phyloP scores from a whole-genome alignment of 371 early-diverging fungal species.

The Agmasoma carcini region DNA sequence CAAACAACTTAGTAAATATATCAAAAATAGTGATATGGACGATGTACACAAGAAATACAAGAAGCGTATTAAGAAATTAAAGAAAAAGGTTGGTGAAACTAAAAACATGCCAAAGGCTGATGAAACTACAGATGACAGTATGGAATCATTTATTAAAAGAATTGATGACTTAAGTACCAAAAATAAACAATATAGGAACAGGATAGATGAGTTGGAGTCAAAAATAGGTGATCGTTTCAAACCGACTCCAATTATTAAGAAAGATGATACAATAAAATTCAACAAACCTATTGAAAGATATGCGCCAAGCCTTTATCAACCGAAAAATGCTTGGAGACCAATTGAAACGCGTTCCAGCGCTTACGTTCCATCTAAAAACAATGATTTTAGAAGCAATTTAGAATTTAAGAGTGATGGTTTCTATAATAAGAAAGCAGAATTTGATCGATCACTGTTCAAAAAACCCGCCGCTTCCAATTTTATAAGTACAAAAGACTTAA shows the following conservation, averaged over 20 bases:
- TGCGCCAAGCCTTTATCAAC: too few relatives aligned
- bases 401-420: too few relatives aligned
- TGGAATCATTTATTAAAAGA: slow-evolving; percentile 13
- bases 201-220: slow-evolving; percentile 11
- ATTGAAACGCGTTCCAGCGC: too few relatives aligned
- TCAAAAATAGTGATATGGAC: slow-evolving; percentile 12
- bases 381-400: too few relatives aligned
- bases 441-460: too few relatives aligned
- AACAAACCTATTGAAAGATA: too few relatives aligned
- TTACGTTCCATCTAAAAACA: too few relatives aligned
- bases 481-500: too few relatives aligned
- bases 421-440: too few relatives aligned
- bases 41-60: not conserved
- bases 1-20: slow-evolving; percentile 30
- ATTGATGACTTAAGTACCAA: slow-evolving; percentile 17
- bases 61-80: slow-evolving; percentile 25
- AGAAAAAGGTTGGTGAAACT: slow-evolving; percentile 20
- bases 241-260: not conserved
- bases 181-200: slow-evolving; percentile 26
- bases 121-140: slow-evolving; percentile 9
- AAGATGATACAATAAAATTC: too few relatives aligned
- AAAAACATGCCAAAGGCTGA: slow-evolving; percentile 35
- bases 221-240: not conserved
- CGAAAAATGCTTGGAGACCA: too few relatives aligned
- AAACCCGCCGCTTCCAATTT: too few relatives aligned